phyloP scores from a whole-genome alignment of 179 eudicot species.

The Pouteria campechiana region DNA sequence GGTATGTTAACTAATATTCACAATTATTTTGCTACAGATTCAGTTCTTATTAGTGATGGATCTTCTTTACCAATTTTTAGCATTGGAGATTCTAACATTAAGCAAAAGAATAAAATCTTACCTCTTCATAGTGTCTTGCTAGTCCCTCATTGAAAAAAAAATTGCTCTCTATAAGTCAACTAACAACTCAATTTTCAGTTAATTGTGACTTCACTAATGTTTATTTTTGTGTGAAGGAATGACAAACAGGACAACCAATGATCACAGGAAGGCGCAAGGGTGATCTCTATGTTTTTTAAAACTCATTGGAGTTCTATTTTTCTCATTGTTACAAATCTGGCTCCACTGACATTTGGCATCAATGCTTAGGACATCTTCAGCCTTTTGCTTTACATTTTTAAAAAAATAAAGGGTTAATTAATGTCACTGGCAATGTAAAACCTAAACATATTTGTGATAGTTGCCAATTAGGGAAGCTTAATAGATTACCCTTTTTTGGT shows the following conservation, averaged over 20 bases:
- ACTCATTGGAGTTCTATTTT: not conserved
- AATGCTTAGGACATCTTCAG: constrained; percentile 1
- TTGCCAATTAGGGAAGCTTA: constrained; percentile 8
- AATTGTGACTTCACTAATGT: constrained; percentile 3
- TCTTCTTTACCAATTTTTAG: not conserved
- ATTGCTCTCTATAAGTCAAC: not conserved
- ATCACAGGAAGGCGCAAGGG: not conserved
- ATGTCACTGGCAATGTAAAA: not conserved
- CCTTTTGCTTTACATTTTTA: not conserved
- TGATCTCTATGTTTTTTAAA: not conserved
- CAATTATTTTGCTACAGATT: not conserved
- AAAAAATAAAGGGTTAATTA: constrained; percentile 3
- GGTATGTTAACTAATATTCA: too few species aligned
- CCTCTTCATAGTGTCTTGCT: not conserved
- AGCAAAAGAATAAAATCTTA: not conserved
- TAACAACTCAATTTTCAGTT: constrained; percentile 2
- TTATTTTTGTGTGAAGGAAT: constrained; percentile 2
- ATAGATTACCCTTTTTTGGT: not conserved
- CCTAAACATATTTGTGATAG: constrained; percentile 2
- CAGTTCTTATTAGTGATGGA: not conserved
- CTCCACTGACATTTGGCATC: not conserved
- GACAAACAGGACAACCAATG: not conserved
- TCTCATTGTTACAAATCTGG: constrained; percentile 1
- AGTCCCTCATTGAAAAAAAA: constrained; percentile 1
- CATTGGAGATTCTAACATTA: not conserved